phyloP scores from a whole-genome alignment of 2,329 filamentous ascomycete genomes.

The Colletotrichum sp. region DNA sequence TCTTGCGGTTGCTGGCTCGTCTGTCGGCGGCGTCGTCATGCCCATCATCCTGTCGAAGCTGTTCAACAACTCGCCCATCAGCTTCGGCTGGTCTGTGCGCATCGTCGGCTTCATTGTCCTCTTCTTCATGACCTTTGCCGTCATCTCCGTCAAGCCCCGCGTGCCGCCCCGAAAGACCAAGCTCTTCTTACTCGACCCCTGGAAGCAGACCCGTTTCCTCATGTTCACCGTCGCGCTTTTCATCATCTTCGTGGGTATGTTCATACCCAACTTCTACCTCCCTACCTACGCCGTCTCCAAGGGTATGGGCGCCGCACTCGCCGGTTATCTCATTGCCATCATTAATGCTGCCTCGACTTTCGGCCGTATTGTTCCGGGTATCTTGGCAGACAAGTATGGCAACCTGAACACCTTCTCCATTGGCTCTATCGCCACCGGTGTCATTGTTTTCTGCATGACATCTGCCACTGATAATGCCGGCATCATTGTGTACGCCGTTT shows the following conservation, averaged over 20 bases:
- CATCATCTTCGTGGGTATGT: slow-evolving; percentile 49
- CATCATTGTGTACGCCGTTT: slow-evolving; percentile 47
- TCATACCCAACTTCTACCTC: slow-evolving; percentile 64
- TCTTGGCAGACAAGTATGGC: slow-evolving; percentile 63
- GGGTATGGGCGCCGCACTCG: slow-evolving; percentile 58
- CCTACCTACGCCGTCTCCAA: slow-evolving; percentile 62
- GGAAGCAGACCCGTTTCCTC: slow-evolving; percentile 32
- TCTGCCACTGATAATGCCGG: slow-evolving; percentile 25
- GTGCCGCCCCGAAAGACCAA: slow-evolving; percentile 36
- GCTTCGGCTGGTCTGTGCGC: slow-evolving; percentile 58
- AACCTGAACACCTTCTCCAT: slow-evolving; percentile 52
- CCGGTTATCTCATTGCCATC: slow-evolving; percentile 72
- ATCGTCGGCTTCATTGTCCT: slow-evolving; percentile 57
- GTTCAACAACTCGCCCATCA: slow-evolving; percentile 45
- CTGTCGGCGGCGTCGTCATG: slow-evolving; percentile 58
- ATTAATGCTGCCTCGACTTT: slow-evolving; percentile 68
- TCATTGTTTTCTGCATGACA: neutral
- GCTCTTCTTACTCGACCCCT: slow-evolving; percentile 46
- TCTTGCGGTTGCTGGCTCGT: slow-evolving; percentile 49
- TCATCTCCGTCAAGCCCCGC: slow-evolving; percentile 34
- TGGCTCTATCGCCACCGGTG: neutral
- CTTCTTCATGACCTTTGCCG: slow-evolving; percentile 44
- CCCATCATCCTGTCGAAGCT: slow-evolving; percentile 53
- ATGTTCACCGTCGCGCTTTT: slow-evolving; percentile 36
- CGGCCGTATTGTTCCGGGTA: slow-evolving; percentile 63